A percentile compares a stretch with the other conserved stretches of the same genome.
Evolutionary conservation across 169 alveolate species (phyloP).

Genomic region (Cryptosporidium baileyi): DNA sequence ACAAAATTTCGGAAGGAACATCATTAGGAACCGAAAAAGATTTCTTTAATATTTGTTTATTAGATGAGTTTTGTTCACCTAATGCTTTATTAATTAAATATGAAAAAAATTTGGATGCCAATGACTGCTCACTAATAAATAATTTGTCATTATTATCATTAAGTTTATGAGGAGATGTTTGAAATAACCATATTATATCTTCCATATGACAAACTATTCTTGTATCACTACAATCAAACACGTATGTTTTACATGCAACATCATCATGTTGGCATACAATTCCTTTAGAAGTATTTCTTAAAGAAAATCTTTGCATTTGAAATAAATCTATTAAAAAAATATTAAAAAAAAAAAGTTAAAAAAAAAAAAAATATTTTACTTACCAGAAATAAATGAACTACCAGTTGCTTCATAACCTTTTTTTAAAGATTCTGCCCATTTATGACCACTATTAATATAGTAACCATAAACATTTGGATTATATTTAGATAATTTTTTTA

Average conservation of each 20-base stretch:
- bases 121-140: neutral
- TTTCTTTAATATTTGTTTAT: slow-evolving; percentile 8
- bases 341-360: neutral
- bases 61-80: neutral
- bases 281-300: slow-evolving; percentile 47
- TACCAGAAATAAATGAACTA: slow-evolving; percentile 50
- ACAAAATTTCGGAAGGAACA: neutral
- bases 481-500: slow-evolving; percentile 7
- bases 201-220: slow-evolving; percentile 62
- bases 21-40: neutral
- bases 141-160: neutral
- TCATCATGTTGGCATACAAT: slow-evolving; percentile 56
- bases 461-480: slow-evolving; percentile 61
- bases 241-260: slow-evolving; percentile 60
- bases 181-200: slow-evolving; percentile 63
- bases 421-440: slow-evolving; percentile 44
- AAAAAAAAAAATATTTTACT: neutral
- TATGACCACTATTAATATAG: slow-evolving; percentile 21
- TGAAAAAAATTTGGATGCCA: slow-evolving; percentile 35
- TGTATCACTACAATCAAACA: slow-evolving; percentile 52
- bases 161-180: slow-evolving; percentile 25
- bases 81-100: neutral
- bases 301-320: slow-evolving; percentile 49
- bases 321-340: neutral
- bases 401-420: slow-evolving; percentile 28